Conservation (phyloP, 2,329 filamentous ascomycete genomes). For the Calonectria henricotiae region DNA sequence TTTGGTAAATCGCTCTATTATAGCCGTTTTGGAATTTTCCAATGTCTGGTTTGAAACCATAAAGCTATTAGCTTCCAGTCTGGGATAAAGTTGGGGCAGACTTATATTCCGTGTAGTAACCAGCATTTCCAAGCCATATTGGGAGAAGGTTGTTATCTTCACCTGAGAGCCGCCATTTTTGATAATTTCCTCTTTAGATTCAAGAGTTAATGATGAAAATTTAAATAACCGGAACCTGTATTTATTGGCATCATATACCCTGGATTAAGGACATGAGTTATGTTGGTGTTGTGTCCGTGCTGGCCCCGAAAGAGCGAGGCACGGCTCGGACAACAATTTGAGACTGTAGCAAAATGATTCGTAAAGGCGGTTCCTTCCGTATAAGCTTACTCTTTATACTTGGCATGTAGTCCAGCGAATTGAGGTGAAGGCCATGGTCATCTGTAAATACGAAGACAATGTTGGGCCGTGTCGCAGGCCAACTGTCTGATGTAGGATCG, state of each 20-base stretch:
- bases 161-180: slow-evolving; percentile 28
- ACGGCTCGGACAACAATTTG: slow-evolving; percentile 32
- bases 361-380: slow-evolving; percentile 21
- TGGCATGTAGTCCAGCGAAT: slow-evolving; percentile 32
- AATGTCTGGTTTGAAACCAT: slow-evolving; percentile 10
- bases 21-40: slow-evolving; percentile 31
- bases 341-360: slow-evolving; percentile 32
- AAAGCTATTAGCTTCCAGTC: not conserved
- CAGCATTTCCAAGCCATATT: slow-evolving; percentile 28
- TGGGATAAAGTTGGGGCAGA: no score
- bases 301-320: slow-evolving; percentile 24
- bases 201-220: not conserved
- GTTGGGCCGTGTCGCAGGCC: slow-evolving; percentile 18
- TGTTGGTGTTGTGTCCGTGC: slow-evolving; percentile 32
- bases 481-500: not conserved
- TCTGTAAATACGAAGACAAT: slow-evolving; percentile 37
- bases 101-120: slow-evolving; percentile 31
- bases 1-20: slow-evolving; percentile 26
- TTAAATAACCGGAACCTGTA: no score
- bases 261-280: slow-evolving; percentile 27
- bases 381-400: slow-evolving; percentile 22
- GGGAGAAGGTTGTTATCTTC: slow-evolving; percentile 22
- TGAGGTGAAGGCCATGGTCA: slow-evolving; percentile 34
- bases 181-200: slow-evolving; percentile 7
- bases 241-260: not conserved